Percentiles rank a stretch among this genome's conserved stretches.
Conservation (phyloP, 768 basidiomycete genomes). For the Auricularia heimuer region DNA sequence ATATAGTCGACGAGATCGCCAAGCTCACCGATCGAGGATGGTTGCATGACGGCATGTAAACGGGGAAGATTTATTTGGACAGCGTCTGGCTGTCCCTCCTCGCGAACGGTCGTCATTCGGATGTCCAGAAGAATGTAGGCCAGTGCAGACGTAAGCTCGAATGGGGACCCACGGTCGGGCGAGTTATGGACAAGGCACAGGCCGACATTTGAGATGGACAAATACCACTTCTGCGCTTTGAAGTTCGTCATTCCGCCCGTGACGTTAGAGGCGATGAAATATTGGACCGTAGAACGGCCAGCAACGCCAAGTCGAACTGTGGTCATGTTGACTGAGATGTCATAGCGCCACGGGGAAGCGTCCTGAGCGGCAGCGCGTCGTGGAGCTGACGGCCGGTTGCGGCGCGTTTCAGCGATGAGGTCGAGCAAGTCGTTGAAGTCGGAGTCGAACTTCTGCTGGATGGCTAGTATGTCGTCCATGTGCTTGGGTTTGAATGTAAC, state of each 20-base stretch:
- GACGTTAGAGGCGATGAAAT: background rate
- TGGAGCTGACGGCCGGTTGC: slow-evolving; percentile 14
- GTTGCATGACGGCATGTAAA: slow-evolving; percentile 89
- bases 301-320: slow-evolving; percentile 77
- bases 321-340: slow-evolving; percentile 41
- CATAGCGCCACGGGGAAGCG: slow-evolving; percentile 25
- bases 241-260: background rate
- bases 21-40: slow-evolving; percentile 83
- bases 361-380: background rate
- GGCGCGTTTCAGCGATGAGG: slow-evolving; percentile 53
- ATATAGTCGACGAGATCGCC: slow-evolving; percentile 82
- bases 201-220: slow-evolving; percentile 47
- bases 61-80: slow-evolving; percentile 51
- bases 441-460: slow-evolving; percentile 84
- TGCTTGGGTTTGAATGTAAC: slow-evolving; percentile 71
- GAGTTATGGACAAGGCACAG: slow-evolving; percentile 66
- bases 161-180: slow-evolving; percentile 25
- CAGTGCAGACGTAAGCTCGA: slow-evolving; percentile 54
- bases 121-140: slow-evolving; percentile 83
- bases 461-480: slow-evolving; percentile 72
- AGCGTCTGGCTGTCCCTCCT: slow-evolving; percentile 9
- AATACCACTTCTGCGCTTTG: background rate
- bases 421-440: slow-evolving; percentile 73
- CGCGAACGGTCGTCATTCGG: slow-evolving; percentile 10
- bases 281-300: slow-evolving; percentile 60